phyloP scores from a whole-genome alignment of 495 filamentous ascomycete genomes.

The Penicillium pancosmium region DNA sequence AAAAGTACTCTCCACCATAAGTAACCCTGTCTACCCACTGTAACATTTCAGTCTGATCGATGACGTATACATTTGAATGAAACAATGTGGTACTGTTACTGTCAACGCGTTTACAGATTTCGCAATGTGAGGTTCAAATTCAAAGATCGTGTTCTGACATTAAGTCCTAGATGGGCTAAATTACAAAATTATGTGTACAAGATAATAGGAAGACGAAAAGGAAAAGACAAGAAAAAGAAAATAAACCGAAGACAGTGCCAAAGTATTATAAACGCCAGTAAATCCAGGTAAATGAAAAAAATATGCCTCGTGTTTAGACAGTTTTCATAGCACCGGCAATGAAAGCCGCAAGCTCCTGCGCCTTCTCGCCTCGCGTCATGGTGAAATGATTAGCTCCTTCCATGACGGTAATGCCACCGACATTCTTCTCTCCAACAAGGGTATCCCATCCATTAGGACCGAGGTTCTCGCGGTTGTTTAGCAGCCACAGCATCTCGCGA shows the following conservation, averaged over 20 bases:
- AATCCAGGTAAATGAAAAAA: slow-evolving; percentile 8
- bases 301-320: slow-evolving; percentile 9
- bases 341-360: slow-evolving; percentile 40
- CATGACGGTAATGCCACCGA: slow-evolving; percentile 58
- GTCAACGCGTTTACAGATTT: neutral
- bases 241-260: neutral
- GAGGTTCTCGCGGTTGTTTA: slow-evolving; percentile 78
- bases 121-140: neutral
- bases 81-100: neutral
- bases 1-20: neutral
- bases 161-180: slow-evolving; percentile 3
- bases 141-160: neutral
- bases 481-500: slow-evolving; percentile 71
- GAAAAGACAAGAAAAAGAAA: neutral
- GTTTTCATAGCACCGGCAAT: slow-evolving; percentile 32
- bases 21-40: neutral
- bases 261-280: neutral
- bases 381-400: slow-evolving; percentile 47
- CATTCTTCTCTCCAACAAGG: slow-evolving; percentile 65
- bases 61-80: slow-evolving; percentile 20
- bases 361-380: slow-evolving; percentile 43
- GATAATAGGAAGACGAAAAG: slow-evolving; percentile 7
- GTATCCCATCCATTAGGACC: slow-evolving; percentile 81
- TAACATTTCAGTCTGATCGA: slow-evolving; percentile 2
- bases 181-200: slow-evolving; percentile 1